phyloP scores from a whole-genome alignment of 1,284 basidiomycete species.

The Agroathelia rolfsii region DNA sequence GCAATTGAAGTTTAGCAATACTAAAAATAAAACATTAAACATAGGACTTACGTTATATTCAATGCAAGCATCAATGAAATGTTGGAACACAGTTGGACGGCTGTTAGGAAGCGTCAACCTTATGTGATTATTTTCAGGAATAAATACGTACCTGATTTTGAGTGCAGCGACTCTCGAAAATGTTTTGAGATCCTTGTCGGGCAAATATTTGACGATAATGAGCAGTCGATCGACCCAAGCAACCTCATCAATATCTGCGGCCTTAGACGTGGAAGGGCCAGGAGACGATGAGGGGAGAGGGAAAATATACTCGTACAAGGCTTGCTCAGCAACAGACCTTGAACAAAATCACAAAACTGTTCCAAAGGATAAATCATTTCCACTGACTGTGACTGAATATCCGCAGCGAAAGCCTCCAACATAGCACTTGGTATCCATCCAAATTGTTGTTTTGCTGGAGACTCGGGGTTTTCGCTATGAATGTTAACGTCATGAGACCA shows the following conservation, averaged over 20 bases:
- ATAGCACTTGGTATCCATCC: conserved; percentile 88
- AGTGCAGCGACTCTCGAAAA: conserved; percentile 58
- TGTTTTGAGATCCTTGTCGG: conserved; percentile 45
- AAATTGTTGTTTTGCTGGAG: conserved; percentile 70
- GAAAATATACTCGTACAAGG: conserved; percentile 68
- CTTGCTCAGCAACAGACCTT: conserved; percentile 54
- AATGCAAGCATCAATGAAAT: conserved; percentile 63
- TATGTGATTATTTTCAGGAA: not conserved
- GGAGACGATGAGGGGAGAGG: conserved; percentile 56
- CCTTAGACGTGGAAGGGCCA: conserved; percentile 39
- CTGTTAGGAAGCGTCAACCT: conserved; percentile 22
- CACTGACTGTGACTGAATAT: conserved; percentile 1
- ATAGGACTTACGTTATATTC: conserved; percentile 62
- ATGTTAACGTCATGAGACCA: conserved; percentile 5
- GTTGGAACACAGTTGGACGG: conserved; percentile 52
- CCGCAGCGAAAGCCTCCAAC: conserved; percentile 20
- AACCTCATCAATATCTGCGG: conserved; percentile 59
- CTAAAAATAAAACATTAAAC: conserved; percentile 1
- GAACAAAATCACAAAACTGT: conserved; percentile 5
- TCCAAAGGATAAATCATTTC: conserved; percentile 1
- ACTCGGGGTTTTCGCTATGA: conserved; percentile 70
- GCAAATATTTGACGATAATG: conserved; percentile 64
- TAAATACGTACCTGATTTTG: conserved; percentile 39
- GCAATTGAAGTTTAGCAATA: conserved; percentile 6
- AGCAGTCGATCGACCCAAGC: conserved; percentile 83